Evolutionary conservation across 176 grass and related monocot genomes (phyloP).

Genomic region (Puya raimondii): DNA sequence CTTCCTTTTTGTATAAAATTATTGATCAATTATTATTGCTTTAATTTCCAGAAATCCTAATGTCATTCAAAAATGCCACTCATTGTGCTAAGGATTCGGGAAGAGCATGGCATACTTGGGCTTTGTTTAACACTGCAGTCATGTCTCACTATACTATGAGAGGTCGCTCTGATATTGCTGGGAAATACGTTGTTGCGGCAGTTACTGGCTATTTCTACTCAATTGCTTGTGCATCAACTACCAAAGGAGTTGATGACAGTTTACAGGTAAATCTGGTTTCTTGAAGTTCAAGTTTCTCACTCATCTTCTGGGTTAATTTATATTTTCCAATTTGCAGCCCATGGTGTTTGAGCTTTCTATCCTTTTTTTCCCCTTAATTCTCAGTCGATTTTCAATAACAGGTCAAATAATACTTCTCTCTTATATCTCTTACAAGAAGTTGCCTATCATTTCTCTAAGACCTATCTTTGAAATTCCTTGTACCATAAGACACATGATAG

Average conservation of each 20-base stretch:
- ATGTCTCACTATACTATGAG: conserved; percentile 85
- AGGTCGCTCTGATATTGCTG: conserved; percentile 55
- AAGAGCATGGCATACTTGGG: conserved; percentile 93
- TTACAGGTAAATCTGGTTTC: conserved; percentile 57
- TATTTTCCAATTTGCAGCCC: not conserved
- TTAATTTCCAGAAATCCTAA: conserved; percentile 55
- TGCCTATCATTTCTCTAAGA: not conserved
- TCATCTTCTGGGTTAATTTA: not conserved
- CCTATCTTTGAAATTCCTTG: not conserved
- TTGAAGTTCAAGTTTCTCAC: conserved; percentile 2
- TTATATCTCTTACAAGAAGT: not conserved
- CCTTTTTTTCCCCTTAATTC: not conserved
- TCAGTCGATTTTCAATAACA: not conserved
- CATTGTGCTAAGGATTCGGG: conserved; percentile 80
- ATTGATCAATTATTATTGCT: conserved; percentile 4
- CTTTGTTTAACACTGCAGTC: conserved; percentile 97
- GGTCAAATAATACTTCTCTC: not conserved
- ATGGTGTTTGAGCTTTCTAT: not conserved
- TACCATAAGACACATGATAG: not conserved
- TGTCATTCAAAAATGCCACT: conserved; percentile 85
- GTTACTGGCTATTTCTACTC: conserved; percentile 97
- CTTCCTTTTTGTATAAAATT: not conserved
- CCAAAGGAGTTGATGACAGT: conserved; percentile 91
- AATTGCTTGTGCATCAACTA: conserved; percentile 85
- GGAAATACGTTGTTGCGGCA: conserved; percentile 89